Conservation (phyloP, 176 grass and related monocot species). For the Bolboschoenus planiculmis region DNA sequence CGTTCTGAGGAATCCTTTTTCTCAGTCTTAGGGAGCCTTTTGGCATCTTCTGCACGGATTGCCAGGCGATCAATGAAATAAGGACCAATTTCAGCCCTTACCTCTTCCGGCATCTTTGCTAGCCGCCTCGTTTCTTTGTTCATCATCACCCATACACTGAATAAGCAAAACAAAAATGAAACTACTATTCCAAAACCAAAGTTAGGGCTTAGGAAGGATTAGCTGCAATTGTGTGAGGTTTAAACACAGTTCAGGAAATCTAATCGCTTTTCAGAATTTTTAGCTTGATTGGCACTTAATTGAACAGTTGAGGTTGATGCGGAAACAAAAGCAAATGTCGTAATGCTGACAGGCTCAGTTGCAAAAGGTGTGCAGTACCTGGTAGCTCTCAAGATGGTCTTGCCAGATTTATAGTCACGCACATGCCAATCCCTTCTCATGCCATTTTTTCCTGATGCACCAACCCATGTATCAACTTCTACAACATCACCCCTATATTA, state of each 20-base stretch:
- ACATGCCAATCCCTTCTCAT: constrained; percentile 99
- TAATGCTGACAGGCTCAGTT: not conserved
- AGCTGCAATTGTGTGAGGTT: not conserved
- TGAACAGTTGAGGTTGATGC: not conserved
- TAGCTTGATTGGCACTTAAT: not conserved
- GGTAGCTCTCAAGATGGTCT: constrained; percentile 82
- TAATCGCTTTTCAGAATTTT: not conserved
- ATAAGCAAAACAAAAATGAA: constrained; percentile 11
- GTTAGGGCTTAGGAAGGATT: not conserved
- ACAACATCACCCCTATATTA: constrained; percentile 88
- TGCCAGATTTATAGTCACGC: constrained; percentile 63
- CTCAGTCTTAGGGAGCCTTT: constrained; percentile 58
- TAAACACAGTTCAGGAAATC: not conserved
- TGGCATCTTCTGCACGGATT: constrained; percentile 59
- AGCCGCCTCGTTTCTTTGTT: constrained; percentile 85
- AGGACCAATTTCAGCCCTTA: constrained; percentile 85
- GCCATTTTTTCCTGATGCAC: constrained; percentile 90
- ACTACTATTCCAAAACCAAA: not conserved
- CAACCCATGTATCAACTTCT: constrained; percentile 96
- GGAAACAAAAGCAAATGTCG: not conserved
- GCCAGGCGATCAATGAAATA: constrained; percentile 59
- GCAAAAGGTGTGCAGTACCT: constrained; percentile 43
- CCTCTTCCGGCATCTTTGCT: constrained; percentile 89
- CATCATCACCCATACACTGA: constrained; percentile 99
- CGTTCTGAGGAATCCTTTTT: constrained; percentile 35